A percentile compares a stretch with the other conserved stretches of the same genome.
Conservation (phyloP, 176 grass and related monocot genomes). For the Carex myosuroides region DNA sequence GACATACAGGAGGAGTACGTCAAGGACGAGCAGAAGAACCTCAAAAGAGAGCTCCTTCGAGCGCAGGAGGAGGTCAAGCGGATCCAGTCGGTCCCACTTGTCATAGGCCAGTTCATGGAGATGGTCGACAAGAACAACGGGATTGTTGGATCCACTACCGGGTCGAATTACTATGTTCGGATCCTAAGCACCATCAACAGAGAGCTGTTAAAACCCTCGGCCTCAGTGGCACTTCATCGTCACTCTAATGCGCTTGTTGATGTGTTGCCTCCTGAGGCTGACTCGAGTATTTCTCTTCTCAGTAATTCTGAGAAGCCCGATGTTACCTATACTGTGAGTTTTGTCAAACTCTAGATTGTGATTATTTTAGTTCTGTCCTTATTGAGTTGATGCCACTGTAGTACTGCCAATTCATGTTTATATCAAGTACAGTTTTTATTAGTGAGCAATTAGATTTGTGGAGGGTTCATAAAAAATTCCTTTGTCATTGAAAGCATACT, state of each 20-base stretch:
- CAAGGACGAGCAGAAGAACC: constrained; percentile 98
- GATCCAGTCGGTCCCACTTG: constrained; percentile 94
- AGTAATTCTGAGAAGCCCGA: constrained; percentile 79
- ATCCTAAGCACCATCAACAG: constrained; percentile 96
- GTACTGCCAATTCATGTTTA: background rate
- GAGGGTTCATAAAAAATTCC: background rate
- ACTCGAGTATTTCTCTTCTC: constrained; percentile 93
- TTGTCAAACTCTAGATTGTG: background rate
- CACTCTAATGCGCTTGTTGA: constrained; percentile 91
- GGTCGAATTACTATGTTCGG: constrained; percentile 92
- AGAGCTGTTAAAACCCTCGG: constrained; percentile 87
- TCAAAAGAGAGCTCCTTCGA: constrained; percentile 83
- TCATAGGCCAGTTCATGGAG: constrained; percentile 99
- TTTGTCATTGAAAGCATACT: background rate
- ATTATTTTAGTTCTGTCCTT: background rate
- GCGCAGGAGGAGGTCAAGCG: constrained; percentile 98
- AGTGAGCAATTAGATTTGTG: background rate
- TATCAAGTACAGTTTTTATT: background rate
- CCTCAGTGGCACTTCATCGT: constrained; percentile 75
- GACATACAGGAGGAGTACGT: constrained; percentile 98
- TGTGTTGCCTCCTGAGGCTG: constrained; percentile 83
- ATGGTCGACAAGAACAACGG: constrained; percentile 99
- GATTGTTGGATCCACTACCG: constrained; percentile 93
- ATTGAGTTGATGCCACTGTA: background rate
- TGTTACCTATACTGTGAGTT: constrained; percentile 68